Conservation (phyloP, 345 rosid genomes). For the Bruguiera parviflora region DNA sequence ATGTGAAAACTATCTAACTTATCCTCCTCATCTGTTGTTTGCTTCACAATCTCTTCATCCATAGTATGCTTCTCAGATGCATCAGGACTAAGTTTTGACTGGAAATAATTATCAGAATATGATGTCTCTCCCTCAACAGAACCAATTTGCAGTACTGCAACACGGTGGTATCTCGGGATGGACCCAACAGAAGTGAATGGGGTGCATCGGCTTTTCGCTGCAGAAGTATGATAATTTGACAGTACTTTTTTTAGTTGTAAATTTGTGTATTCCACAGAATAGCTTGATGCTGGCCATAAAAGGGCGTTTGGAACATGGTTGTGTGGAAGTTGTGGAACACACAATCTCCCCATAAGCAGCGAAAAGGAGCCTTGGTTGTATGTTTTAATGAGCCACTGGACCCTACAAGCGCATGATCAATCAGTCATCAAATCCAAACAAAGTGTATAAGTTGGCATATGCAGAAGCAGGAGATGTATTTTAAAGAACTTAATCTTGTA, state of each 20-base stretch:
- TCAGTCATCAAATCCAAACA: no score
- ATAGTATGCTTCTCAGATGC: conserved; percentile 18
- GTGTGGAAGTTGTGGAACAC: conserved; percentile 23
- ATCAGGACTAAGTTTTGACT: conserved; percentile 16
- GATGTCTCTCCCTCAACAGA: conserved; percentile 17
- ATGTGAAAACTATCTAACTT: conserved; percentile 7
- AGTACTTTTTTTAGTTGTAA: conserved; percentile 21
- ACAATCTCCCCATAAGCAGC: conserved; percentile 31
- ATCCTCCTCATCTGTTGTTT: conserved; percentile 4
- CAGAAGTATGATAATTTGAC: conserved; percentile 22
- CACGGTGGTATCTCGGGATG: conserved; percentile 23
- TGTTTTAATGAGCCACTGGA: neutral
- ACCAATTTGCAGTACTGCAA: conserved; percentile 26
- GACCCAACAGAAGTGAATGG: conserved; percentile 20
- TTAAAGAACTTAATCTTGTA: no score
- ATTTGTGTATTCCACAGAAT: conserved; percentile 25
- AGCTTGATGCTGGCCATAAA: conserved; percentile 16
- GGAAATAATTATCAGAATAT: conserved; percentile 16
- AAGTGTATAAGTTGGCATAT: no score
- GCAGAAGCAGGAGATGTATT: no score
- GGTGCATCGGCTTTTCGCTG: conserved; percentile 15
- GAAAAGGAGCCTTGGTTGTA: neutral
- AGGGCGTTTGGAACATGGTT: conserved; percentile 13
- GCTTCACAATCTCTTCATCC: neutral
- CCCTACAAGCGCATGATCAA: neutral